Base-by-base conservation (phyloP, 148 eudicot genomes). In the Euryodendron excelsum region DNA sequence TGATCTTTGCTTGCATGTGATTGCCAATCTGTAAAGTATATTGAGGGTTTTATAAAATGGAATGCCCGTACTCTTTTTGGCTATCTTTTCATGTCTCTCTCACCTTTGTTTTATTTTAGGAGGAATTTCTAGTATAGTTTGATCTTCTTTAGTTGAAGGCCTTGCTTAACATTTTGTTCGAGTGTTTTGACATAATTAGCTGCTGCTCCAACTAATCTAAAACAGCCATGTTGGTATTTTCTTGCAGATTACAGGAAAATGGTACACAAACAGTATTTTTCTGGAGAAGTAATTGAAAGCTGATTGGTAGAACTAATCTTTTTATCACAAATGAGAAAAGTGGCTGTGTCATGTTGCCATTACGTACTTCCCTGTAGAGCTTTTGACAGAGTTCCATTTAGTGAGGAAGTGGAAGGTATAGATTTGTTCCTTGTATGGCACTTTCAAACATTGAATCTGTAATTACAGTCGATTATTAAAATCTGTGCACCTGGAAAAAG, bases 211-310 rank as follows among this genome's bases (percentile, higher is more conserved):
- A 45, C 18, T 47, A 20, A 47, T 28, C 28, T 41, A 11, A 44
- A 39, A 75, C 8, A 17, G 27, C 36, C 25, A 44, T 58, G n/a
- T 20, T 63, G 70, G 50, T 45, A 1, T 75, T 59, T 53, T 33
- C 20, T 70, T 78, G 84, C 85, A 87, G 89, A 84, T 64, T 87
- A 84, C 84, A 80, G 68, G 72, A 84, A 81, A 72, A 87, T 84
- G 86, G 87, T 87, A 37, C 82, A 50, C 39, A 87, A 87, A 63
- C 78, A 82, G 28, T 78, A 84, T 79, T 75, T n/a, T 72, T 77
- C 55, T 44, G 89, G 81, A 58, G 87, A 80, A 80, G 72, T 74
- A 60, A 80, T 74, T 28, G 85, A 84, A 63, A 82, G 82, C 82
- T 84, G 81, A 87, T 80, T 67, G 52, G 30, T 20, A 53, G 36